phyloP scores from a whole-genome alignment of 2,329 filamentous ascomycete species.

The Penicillium sp. region DNA sequence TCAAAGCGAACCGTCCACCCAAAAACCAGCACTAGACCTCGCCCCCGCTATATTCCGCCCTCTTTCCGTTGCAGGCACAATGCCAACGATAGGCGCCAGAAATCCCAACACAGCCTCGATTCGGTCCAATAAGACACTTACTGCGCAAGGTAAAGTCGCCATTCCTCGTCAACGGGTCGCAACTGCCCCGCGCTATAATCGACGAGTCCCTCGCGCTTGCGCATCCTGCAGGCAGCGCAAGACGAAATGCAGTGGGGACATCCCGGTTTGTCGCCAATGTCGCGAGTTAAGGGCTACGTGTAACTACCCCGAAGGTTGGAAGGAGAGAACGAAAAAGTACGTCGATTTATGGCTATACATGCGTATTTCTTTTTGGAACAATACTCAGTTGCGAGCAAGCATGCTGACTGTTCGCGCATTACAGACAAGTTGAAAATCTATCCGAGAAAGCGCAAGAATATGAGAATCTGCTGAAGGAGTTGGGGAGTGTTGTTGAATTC shows the following conservation, averaged over 20 bases:
- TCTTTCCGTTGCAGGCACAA: conserved; percentile 12
- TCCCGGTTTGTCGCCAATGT: conserved; percentile 39
- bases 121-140: neutral
- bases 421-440: conserved; percentile 38
- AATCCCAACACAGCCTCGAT: neutral
- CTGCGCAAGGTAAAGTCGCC: conserved; percentile 23
- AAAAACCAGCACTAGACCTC: neutral
- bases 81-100: conserved; percentile 7
- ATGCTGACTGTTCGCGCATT: conserved; percentile 11
- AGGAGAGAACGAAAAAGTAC: conserved; percentile 41
- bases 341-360: neutral
- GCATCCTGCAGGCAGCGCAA: conserved; percentile 41
- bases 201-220: conserved; percentile 34
- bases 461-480: conserved; percentile 41
- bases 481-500: conserved; percentile 36
- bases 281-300: conserved; percentile 36
- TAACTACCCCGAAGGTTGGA: conserved; percentile 41
- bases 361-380: neutral
- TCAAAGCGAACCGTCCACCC: neutral
- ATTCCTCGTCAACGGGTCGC: conserved; percentile 33
- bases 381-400: neutral
- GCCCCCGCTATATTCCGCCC: neutral
- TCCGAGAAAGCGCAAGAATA: conserved; percentile 37
- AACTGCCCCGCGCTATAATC: conserved; percentile 20
- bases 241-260: conserved; percentile 43